Percentiles rank a stretch among this genome's conserved stretches.
Evolutionary conservation across 1,284 basidiomycete species (phyloP).

Genomic region (Apiotrichum gracile): DNA sequence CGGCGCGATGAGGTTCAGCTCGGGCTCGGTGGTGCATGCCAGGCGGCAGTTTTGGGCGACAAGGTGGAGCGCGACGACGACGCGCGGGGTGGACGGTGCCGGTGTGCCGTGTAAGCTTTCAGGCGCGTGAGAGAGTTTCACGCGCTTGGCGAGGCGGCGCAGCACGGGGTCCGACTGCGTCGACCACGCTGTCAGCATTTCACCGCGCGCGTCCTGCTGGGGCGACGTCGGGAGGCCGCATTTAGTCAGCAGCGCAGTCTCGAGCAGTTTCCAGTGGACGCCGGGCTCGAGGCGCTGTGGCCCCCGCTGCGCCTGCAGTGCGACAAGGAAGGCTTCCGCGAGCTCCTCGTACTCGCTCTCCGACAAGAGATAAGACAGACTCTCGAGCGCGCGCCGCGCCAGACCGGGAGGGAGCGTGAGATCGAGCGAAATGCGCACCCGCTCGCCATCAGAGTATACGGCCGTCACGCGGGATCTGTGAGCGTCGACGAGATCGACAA

Average conservation of each 20-base stretch:
- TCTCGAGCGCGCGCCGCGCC: constrained; percentile 57
- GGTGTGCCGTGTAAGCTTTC: background rate
- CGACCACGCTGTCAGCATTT: background rate
- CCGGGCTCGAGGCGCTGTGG: background rate
- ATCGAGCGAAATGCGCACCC: constrained; percentile 52
- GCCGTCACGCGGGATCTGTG: constrained; percentile 52
- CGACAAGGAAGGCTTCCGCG: background rate
- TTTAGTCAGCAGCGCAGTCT: constrained; percentile 41
- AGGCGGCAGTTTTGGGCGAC: constrained; percentile 58
- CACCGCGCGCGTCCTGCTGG: background rate
- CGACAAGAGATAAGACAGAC: constrained; percentile 56
- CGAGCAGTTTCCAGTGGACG: constrained; percentile 5
- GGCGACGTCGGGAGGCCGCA: background rate
- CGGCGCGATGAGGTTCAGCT: constrained; percentile 58
- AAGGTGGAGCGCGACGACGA: constrained; percentile 65
- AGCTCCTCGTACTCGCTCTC: constrained; percentile 27
- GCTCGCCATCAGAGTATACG: constrained; percentile 52
- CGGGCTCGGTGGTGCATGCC: constrained; percentile 48
- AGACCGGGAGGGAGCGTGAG: constrained; percentile 54
- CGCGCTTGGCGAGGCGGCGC: constrained; percentile 45
- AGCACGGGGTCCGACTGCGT: constrained; percentile 47
- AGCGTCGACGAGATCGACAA: constrained; percentile 43
- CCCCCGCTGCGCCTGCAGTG: background rate
- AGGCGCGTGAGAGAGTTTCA: constrained; percentile 25
- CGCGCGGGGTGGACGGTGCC: constrained; percentile 6